Evolutionary conservation across 768 basidiomycete genomes (phyloP), one percentile per base, ranked within the genome.

Genomic region (Sutorius australiensis): DNA sequence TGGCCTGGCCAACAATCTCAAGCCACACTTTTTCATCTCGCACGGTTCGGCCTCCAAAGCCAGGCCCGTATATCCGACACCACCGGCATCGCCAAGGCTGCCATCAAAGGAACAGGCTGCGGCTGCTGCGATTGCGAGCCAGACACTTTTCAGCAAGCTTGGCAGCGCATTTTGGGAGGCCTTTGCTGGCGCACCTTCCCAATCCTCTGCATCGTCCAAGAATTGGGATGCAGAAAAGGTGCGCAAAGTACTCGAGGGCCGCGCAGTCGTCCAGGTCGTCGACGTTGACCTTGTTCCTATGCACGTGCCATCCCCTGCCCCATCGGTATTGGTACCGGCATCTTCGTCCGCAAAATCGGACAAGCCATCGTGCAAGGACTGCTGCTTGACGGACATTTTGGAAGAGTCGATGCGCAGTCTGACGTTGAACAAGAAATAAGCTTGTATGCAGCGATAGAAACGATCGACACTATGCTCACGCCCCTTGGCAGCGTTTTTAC

Each of bases 111-210:
- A 72, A 48, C 60, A 72, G 54, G 63, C 61, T 46, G 57, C 64
- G 44, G 61, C 67, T 16, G 91, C 90, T 11, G 79, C 81, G n/a
- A 75, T 91, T 56, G 91, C 89, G 9, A 81, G 82, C 42, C 85
- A 91, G 72, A 93, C 92, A 1, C 72, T 95, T 30, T 58, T 89
- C 47, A 72, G 75, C 62, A 84, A 83, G 63, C 76, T 94, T 31
- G 84, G 87, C 5, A 67, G 74, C 19, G 89, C 91, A 40, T 93
- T 94, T 73, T 89, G 91, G 87, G 90, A 92, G 57, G 92, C 92
- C 14, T 94, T 94, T 70, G 78, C 84, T n/a, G 85, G 84, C 3
- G 59, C 67, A 6, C 50, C 60, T 9, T 2, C 63, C 33, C 60
- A 53, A 62, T 50, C 47, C 12, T 59, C 61, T 42, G 51, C 61